Conservation (phyloP, 1,284 basidiomycete genomes). For the Laetiporus sulphureus region DNA sequence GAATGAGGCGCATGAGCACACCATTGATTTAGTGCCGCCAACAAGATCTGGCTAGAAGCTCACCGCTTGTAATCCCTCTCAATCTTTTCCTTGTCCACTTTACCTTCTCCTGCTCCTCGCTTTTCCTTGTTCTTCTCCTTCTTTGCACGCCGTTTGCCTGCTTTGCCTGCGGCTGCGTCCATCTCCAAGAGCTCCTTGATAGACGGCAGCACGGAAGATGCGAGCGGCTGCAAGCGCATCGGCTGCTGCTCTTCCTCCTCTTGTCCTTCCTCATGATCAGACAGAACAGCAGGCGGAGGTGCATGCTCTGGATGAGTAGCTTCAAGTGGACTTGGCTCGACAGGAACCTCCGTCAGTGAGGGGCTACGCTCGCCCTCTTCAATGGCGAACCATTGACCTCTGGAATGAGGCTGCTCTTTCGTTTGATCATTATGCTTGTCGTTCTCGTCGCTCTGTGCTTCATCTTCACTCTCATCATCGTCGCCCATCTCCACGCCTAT, state of each 20-base stretch:
- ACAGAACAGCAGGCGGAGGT: background rate
- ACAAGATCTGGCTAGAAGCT: slow-evolving; percentile 3
- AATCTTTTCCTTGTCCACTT: slow-evolving; percentile 32
- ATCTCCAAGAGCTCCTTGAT: slow-evolving; percentile 75
- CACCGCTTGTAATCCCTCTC: slow-evolving; percentile 49
- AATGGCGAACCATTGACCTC: slow-evolving; percentile 15
- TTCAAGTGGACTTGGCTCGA: background rate
- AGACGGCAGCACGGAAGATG: slow-evolving; percentile 71
- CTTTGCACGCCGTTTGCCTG: slow-evolving; percentile 56
- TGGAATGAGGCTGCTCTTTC: slow-evolving; percentile 10
- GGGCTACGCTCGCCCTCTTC: slow-evolving; percentile 17
- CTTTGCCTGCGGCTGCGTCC: slow-evolving; percentile 58
- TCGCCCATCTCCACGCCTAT: slow-evolving; percentile 59
- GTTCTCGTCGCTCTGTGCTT: slow-evolving; percentile 6
- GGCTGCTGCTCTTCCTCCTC: slow-evolving; percentile 32
- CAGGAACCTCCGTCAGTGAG: background rate
- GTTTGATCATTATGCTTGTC: slow-evolving; percentile 7
- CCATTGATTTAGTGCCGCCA: background rate
- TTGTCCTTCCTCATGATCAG: slow-evolving; percentile 13
- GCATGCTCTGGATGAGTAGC: background rate
- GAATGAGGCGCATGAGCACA: too few species aligned
- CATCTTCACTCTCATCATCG: slow-evolving; percentile 42
- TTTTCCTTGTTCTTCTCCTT: slow-evolving; percentile 60
- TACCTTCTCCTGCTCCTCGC: slow-evolving; percentile 13
- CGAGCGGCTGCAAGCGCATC: slow-evolving; percentile 59